Evolutionary conservation across 2,329 filamentous ascomycete species (phyloP).

Genomic region (Phialophora expanda): DNA sequence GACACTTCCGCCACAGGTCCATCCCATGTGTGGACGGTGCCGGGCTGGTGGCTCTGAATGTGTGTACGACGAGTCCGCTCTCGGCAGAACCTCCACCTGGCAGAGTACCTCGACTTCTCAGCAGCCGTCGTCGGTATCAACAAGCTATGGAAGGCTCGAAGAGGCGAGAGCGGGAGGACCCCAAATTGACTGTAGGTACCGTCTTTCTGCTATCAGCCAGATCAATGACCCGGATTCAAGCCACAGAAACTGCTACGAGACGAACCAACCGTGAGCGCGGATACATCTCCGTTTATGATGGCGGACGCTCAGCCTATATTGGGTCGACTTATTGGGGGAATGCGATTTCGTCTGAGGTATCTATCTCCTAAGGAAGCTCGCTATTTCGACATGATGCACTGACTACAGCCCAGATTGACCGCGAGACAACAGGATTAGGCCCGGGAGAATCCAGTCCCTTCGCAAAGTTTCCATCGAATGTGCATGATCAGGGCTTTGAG

Average conservation of each 20-base stretch:
- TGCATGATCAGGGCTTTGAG: slow-evolving; percentile 2
- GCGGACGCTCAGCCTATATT: slow-evolving; percentile 30
- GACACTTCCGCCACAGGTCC: slow-evolving; percentile 17
- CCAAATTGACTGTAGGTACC: slow-evolving; percentile 11
- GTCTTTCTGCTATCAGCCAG: slow-evolving; percentile 4
- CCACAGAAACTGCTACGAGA: not conserved
- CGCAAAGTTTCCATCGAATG: slow-evolving; percentile 20
- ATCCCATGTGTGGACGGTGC: slow-evolving; percentile 30
- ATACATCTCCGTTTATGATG: slow-evolving; percentile 23
- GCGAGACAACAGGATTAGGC: slow-evolving; percentile 9
- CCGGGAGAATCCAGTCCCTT: slow-evolving; percentile 18
- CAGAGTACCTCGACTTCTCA: slow-evolving; percentile 6
- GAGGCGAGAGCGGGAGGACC: slow-evolving; percentile 1
- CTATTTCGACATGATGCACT: not conserved
- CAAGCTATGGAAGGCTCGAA: slow-evolving; percentile 12
- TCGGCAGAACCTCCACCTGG: not conserved
- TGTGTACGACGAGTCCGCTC: slow-evolving; percentile 29
- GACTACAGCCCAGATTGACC: slow-evolving; percentile 12
- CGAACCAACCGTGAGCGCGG: slow-evolving; percentile 22
- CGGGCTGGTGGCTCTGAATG: slow-evolving; percentile 19
- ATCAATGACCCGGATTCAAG: slow-evolving; percentile 11
- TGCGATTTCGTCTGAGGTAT: slow-evolving; percentile 32
- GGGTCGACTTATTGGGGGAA: slow-evolving; percentile 36
- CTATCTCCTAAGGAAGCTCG: not conserved
- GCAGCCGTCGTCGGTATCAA: not conserved